Conservation (phyloP, 306 rosid species). For the Quercus ilex region DNA sequence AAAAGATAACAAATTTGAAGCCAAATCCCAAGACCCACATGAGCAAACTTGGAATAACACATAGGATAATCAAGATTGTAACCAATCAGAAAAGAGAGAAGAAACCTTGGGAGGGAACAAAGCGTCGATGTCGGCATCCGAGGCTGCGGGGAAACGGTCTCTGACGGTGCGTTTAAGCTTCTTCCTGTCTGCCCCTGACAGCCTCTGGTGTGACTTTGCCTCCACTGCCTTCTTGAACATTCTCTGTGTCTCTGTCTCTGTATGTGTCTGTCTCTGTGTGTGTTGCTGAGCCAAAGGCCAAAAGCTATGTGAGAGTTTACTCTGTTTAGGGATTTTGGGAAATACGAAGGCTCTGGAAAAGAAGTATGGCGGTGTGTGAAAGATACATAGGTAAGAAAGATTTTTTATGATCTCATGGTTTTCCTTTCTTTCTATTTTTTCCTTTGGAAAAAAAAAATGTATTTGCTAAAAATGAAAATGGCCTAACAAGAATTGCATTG, state of each 20-base stretch:
- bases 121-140: constrained; percentile 68
- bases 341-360: no score
- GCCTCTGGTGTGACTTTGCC: constrained; percentile 76
- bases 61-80: neutral
- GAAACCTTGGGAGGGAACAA: constrained; percentile 82
- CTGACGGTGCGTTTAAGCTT: constrained; percentile 65
- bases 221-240: constrained; percentile 96
- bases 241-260: neutral
- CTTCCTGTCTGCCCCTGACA: constrained; percentile 90
- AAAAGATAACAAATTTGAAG: neutral
- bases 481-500: no score
- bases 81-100: neutral
- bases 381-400: no score
- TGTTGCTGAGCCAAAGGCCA: no score
- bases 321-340: no score
- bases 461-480: no score
- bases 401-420: no score
- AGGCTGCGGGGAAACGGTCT: constrained; percentile 60
- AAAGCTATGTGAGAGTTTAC: no score
- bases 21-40: neutral
- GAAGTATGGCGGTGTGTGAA: no score
- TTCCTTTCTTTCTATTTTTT: no score
- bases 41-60: neutral
- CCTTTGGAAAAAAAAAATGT: no score
- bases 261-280: no score